Conservation (phyloP, 768 basidiomycete genomes). For the Filobasidium floriforme region DNA sequence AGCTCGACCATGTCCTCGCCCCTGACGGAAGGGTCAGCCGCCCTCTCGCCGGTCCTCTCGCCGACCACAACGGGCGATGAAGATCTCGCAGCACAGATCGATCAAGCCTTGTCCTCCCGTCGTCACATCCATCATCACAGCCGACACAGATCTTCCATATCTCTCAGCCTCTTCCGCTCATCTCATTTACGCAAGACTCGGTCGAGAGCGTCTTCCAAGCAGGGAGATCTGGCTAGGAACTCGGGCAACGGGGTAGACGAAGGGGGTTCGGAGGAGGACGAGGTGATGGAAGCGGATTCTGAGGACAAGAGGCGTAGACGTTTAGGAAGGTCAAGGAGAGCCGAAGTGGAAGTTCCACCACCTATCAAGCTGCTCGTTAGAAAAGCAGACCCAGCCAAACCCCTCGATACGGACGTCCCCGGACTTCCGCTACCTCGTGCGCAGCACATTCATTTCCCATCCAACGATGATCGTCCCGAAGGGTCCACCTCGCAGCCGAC, state of each 20-base stretch:
- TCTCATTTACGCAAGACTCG: background rate
- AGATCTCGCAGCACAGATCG: background rate
- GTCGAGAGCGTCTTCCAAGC: background rate
- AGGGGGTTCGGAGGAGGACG: background rate
- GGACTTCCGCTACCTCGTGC: background rate
- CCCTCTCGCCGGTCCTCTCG: no score
- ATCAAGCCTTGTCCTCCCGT: background rate
- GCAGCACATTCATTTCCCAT: background rate
- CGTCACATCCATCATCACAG: background rate
- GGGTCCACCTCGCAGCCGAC: background rate
- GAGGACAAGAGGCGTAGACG: background rate
- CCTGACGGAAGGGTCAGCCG: no score
- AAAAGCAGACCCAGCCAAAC: background rate
- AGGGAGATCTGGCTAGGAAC: background rate
- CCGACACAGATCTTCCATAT: background rate
- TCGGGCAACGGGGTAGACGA: background rate
- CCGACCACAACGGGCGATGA: background rate
- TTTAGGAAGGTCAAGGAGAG: background rate
- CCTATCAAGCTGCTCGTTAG: slow-evolving; percentile 1
- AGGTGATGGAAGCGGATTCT: background rate
- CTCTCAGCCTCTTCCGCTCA: background rate
- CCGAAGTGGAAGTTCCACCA: background rate
- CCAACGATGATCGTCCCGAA: background rate
- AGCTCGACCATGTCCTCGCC: no score
- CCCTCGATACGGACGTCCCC: background rate